Evolutionary conservation across 2,329 filamentous ascomycete genomes (phyloP).

Genomic region (Pyricularia sp.): DNA sequence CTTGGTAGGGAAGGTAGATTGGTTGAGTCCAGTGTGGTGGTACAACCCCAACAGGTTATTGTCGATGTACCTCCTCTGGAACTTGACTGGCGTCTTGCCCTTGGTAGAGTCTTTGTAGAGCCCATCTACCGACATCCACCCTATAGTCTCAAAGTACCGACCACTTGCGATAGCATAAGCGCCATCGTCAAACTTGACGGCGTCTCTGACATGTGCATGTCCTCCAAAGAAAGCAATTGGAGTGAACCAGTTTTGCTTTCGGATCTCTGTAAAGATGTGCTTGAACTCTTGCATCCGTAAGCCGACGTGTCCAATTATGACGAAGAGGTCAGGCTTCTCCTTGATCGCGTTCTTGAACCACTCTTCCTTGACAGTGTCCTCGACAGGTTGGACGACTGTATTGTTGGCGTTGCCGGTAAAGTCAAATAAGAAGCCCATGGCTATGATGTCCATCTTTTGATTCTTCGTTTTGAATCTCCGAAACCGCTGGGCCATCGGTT

Average conservation of each 20-base stretch:
- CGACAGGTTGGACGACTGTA: constrained; percentile 67
- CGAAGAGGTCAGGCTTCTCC: constrained; percentile 77
- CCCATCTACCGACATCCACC: constrained; percentile 79
- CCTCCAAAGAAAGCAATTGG: constrained; percentile 90
- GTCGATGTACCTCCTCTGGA: constrained; percentile 77
- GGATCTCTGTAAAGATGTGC: constrained; percentile 64
- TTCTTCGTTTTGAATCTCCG: constrained; percentile 88
- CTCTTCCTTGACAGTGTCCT: constrained; percentile 64
- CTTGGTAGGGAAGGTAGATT: constrained; percentile 60
- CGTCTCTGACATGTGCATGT: constrained; percentile 80
- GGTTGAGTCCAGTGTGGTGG: constrained; percentile 64
- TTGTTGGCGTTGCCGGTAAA: constrained; percentile 88
- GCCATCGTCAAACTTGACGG: constrained; percentile 62
- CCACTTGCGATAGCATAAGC: constrained; percentile 76
- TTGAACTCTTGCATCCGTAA: constrained; percentile 70
- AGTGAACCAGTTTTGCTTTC: constrained; percentile 61
- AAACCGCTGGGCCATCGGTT: constrained; percentile 70
- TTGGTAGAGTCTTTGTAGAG: constrained; percentile 10
- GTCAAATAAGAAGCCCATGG: constrained; percentile 91
- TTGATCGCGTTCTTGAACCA: constrained; percentile 83
- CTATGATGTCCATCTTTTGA: constrained; percentile 67
- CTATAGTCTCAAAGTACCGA: constrained; percentile 88
- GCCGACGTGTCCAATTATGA: constrained; percentile 77
- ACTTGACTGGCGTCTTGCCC: constrained; percentile 34
- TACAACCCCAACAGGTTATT: constrained; percentile 80